phyloP scores from a whole-genome alignment of 495 filamentous ascomycete genomes.

The Penicillium ucsense region DNA sequence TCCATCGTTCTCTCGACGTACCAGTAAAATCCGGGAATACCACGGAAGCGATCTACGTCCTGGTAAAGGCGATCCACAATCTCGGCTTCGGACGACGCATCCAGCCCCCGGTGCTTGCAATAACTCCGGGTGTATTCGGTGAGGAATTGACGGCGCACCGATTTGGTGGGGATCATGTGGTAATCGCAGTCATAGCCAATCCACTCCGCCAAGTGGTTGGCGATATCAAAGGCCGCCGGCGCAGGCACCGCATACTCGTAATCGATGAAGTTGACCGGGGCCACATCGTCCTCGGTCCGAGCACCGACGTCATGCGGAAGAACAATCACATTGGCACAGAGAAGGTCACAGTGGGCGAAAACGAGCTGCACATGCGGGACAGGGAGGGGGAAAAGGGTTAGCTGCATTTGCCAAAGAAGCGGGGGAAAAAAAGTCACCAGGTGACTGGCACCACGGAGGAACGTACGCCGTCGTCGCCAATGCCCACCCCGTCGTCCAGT shows the following conservation, averaged over 20 bases:
- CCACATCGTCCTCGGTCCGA: slow-evolving; percentile 21
- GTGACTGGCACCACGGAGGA: background rate
- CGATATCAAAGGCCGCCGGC: slow-evolving; percentile 93
- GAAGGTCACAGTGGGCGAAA: slow-evolving; percentile 90
- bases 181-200: slow-evolving; percentile 93
- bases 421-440: background rate
- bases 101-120: slow-evolving; percentile 25
- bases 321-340: slow-evolving; percentile 92
- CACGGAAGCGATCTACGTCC: slow-evolving; percentile 82
- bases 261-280: slow-evolving; percentile 82
- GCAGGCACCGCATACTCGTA: slow-evolving; percentile 95
- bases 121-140: slow-evolving; percentile 62
- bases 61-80: slow-evolving; percentile 56
- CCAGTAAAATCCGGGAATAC: slow-evolving; percentile 83
- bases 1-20: slow-evolving; percentile 7
- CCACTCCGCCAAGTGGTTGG: slow-evolving; percentile 99
- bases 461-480: slow-evolving; percentile 65
- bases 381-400: slow-evolving; percentile 7
- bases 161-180: slow-evolving; percentile 66
- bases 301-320: slow-evolving; percentile 38
- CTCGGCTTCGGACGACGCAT: slow-evolving; percentile 43
- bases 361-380: slow-evolving; percentile 49
- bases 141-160: slow-evolving; percentile 73
- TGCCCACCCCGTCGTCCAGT: slow-evolving; percentile 61
- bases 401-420: background rate